A percentile compares a stretch with the other conserved stretches of the same genome.
These are phyloP conservation scores for Plectranthus barbatus DNA, from an alignment of 257 asterid species.

Conservation along the genomic window DNA sequence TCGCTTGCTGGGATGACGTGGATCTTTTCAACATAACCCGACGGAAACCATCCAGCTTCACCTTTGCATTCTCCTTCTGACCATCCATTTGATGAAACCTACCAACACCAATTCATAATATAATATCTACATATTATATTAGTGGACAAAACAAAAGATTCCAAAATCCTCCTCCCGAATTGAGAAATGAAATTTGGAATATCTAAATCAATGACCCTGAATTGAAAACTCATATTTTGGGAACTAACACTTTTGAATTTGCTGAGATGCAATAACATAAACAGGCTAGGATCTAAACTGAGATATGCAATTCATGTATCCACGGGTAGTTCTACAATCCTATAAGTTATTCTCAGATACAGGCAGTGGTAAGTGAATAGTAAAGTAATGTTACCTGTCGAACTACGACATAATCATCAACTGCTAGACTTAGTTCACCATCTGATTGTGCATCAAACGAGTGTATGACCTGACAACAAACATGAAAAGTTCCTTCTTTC, in stretches of 20 bases:
- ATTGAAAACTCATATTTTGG: too few relatives aligned
- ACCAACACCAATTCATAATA: background rate
- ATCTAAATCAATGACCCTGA: too few relatives aligned
- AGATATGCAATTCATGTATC: too few relatives aligned
- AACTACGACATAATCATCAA: slow-evolving; percentile 68
- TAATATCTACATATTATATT: too few relatives aligned
- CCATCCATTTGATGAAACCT: slow-evolving; percentile 87
- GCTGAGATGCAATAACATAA: too few relatives aligned
- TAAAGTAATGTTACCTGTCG: slow-evolving; percentile 50
- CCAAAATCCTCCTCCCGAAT: too few relatives aligned
- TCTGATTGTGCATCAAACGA: slow-evolving; percentile 86
- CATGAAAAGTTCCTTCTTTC: background rate
- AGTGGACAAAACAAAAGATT: too few relatives aligned
- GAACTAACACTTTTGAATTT: too few relatives aligned
- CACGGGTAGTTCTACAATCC: too few relatives aligned
- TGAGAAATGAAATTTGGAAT: too few relatives aligned
- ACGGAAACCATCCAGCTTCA: slow-evolving; percentile 92
- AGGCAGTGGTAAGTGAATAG: background rate
- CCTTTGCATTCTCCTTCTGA: slow-evolving; percentile 96
- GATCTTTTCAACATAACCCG: slow-evolving; percentile 61
- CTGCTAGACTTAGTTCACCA: slow-evolving; percentile 68
- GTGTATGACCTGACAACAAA: slow-evolving; percentile 59
- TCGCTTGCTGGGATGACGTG: slow-evolving; percentile 31
- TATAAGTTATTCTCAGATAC: too few relatives aligned
- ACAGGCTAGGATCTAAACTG: too few relatives aligned